Base-by-base conservation (phyloP, 129 eudicot species). In the Helichrysum umbraculigerum region DNA sequence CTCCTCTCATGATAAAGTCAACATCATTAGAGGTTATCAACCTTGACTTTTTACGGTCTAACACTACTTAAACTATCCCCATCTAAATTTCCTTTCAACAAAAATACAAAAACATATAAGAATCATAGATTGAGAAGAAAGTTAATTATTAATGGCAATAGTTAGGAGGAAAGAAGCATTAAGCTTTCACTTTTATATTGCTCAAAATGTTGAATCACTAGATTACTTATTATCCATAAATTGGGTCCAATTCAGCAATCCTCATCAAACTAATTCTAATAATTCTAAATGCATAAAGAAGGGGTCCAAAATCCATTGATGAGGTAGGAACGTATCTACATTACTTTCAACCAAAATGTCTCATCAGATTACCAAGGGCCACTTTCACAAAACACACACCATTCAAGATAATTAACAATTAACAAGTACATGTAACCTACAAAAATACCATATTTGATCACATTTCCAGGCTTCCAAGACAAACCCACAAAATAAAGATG, bases 351-450 rank as follows among this genome's bases (percentile, higher is more conserved):
- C 62, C 62, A 61, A 78, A 78, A 0, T 80, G 83, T 69, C 83
- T 66, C 61, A 73, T 80, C 79, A 80, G 54, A 59, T 44, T 22
- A 41, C 63, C 68, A 73, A 66, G 57, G 75, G 75, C 28, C 79
- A 80, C 15, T 65, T 34, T 66, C 51, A 66, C 71, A 65, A 19
- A 33, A 47, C 42, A 37, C 9, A 14, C 19, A 61, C 77, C 64
- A 44, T n/a, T 42, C 54, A 70, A 28, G 6, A 69, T 60, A 62
- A 70, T 66, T 8, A 66, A 50, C 29, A 34, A 66, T 25, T 25
- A 25, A 25, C 0, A 25, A 25, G 28, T 25, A 25, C 28, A 71
- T 33, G 47, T 44, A 61, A 51, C 62, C 73, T 51, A 65, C 47
- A 71, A 16, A 52, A n/a, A 39, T 65, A 54, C 19, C 72, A 72